Evolutionary conservation across 2,329 filamentous ascomycete species (phyloP).

Genomic region (Calonectria pseudoturangicola): DNA sequence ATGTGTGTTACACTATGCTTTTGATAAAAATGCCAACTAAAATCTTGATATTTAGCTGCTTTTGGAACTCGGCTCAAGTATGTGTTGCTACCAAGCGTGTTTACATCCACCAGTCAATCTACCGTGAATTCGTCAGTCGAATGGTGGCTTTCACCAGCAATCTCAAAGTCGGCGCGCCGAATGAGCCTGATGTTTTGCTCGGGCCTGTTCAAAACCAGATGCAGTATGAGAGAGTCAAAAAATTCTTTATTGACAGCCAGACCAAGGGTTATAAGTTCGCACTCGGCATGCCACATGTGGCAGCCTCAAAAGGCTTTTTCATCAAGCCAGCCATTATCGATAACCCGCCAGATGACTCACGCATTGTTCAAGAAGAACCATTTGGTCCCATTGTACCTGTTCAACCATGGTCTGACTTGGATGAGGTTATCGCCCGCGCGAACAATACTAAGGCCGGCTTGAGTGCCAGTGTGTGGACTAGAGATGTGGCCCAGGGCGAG

Average conservation of each 20-base stretch:
- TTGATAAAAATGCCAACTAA: neutral
- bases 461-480: slow-evolving; percentile 15
- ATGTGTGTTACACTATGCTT: neutral
- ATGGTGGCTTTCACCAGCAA: neutral
- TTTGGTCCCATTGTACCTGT: slow-evolving; percentile 13
- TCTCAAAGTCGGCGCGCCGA: neutral
- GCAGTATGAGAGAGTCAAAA: slow-evolving; percentile 65
- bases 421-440: slow-evolving; percentile 2
- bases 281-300: slow-evolving; percentile 1
- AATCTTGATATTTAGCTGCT: neutral
- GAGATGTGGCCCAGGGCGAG: neutral
- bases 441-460: slow-evolving; percentile 16
- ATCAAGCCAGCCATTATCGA: slow-evolving; percentile 17
- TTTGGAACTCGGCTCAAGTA: slow-evolving; percentile 3
- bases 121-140: neutral
- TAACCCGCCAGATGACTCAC: slow-evolving; percentile 8
- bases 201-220: slow-evolving; percentile 77
- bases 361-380: slow-evolving; percentile 8
- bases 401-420: slow-evolving; percentile 13
- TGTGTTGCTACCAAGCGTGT: neutral
- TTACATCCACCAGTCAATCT: neutral
- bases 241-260: neutral
- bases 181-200: neutral
- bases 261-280: neutral
- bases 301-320: slow-evolving; percentile 8